phyloP scores from a whole-genome alignment of 768 basidiomycete species.

The Hericium coralloides region DNA sequence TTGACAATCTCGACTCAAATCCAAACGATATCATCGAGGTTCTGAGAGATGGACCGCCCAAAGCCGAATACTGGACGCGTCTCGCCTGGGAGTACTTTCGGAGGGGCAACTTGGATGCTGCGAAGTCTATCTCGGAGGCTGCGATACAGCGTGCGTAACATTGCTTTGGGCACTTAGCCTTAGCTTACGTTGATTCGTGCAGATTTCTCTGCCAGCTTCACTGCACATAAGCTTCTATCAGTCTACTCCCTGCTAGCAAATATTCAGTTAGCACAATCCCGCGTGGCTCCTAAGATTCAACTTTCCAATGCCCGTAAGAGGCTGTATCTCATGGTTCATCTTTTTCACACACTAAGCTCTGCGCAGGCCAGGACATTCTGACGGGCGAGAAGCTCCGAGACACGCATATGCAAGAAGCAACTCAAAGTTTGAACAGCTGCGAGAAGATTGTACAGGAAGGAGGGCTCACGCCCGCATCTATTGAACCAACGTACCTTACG shows the following conservation, averaged over 20 bases:
- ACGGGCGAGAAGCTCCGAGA: conserved; percentile 52
- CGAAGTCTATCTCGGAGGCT: conserved; percentile 63
- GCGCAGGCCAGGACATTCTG: conserved; percentile 59
- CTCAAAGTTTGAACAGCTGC: conserved; percentile 51
- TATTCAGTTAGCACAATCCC: conserved; percentile 70
- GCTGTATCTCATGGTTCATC: not conserved
- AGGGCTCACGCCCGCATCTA: conserved; percentile 38
- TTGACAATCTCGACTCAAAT: conserved; percentile 76
- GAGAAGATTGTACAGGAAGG: conserved; percentile 44
- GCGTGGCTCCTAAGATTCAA: conserved; percentile 75
- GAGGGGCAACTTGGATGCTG: conserved; percentile 62
- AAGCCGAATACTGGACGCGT: conserved; percentile 69
- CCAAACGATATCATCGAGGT: conserved; percentile 70
- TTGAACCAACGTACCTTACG: conserved; percentile 46
- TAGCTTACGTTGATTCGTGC: too few species aligned
- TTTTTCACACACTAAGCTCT: not conserved
- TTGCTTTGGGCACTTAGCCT: too few species aligned
- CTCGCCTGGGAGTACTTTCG: conserved; percentile 88
- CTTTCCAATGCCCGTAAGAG: conserved; percentile 65
- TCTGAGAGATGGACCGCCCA: conserved; percentile 62
- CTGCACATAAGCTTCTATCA: too few species aligned
- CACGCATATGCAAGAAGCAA: conserved; percentile 61
- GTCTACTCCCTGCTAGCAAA: conserved; percentile 69
- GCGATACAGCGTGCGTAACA: conserved; percentile 58
- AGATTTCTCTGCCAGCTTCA: too few species aligned